These are phyloP conservation scores for Colletotrichum sp. DNA, from an alignment of 2,329 filamentous ascomycete genomes.

Conservation along the genomic window DNA sequence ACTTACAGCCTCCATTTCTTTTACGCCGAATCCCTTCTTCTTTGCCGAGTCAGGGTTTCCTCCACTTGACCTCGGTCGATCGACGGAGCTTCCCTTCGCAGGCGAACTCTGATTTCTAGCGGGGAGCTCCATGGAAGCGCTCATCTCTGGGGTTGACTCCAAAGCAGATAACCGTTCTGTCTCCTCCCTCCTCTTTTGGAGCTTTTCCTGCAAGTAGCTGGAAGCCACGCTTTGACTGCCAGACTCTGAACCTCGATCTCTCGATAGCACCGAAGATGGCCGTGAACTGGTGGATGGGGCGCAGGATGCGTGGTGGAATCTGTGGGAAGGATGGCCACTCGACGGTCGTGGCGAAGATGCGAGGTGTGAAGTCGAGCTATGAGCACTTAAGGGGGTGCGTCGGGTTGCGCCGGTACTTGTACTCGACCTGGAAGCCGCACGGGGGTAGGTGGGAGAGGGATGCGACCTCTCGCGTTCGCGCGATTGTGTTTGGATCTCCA, in stretches of 20 bases:
- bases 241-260: constrained; percentile 46
- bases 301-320: constrained; percentile 44
- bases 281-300: constrained; percentile 38
- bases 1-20: constrained; percentile 70
- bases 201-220: constrained; percentile 58
- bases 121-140: constrained; percentile 41
- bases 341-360: constrained; percentile 39
- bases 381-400: constrained; percentile 44
- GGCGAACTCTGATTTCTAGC: constrained; percentile 44
- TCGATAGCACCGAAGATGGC: constrained; percentile 44
- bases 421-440: constrained; percentile 52
- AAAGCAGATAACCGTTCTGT: constrained; percentile 45
- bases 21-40: constrained; percentile 64
- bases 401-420: constrained; percentile 24
- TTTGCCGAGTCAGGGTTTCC: constrained; percentile 43
- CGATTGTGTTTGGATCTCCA: constrained; percentile 8
- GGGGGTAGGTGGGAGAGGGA: constrained; percentile 33
- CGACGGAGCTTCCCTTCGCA: constrained; percentile 35
- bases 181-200: constrained; percentile 56
- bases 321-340: constrained; percentile 40
- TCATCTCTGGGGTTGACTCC: constrained; percentile 41
- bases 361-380: constrained; percentile 46
- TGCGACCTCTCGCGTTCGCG: constrained; percentile 16
- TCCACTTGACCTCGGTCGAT: constrained; percentile 49
- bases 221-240: constrained; percentile 48